phyloP scores from a whole-genome alignment of 768 basidiomycete genomes.

The Piloderma croceum region DNA sequence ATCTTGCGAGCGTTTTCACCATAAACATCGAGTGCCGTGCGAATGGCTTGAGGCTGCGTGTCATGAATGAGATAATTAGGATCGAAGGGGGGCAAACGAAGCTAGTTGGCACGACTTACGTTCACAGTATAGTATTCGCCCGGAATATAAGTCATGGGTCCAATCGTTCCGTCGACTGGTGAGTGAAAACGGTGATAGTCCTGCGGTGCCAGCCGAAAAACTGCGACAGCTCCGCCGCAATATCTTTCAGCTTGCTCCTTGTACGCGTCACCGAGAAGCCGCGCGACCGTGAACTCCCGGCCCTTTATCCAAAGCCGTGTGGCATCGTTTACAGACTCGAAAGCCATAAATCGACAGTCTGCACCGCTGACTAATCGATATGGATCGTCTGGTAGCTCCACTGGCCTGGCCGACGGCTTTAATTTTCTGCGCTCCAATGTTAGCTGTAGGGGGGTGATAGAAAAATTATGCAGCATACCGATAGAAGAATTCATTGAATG shows the following conservation, averaged over 20 bases:
- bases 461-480: constrained; percentile 31
- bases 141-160: constrained; percentile 72
- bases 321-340: constrained; percentile 80
- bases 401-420: constrained; percentile 73
- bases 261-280: constrained; percentile 77
- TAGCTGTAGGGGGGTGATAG: not conserved
- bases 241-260: constrained; percentile 65
- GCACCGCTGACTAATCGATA: constrained; percentile 81
- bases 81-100: not conserved
- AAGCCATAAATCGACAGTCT: constrained; percentile 95
- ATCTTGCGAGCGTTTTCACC: constrained; percentile 93
- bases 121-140: constrained; percentile 98
- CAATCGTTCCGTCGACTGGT: constrained; percentile 80
- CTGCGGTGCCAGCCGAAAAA: constrained; percentile 89
- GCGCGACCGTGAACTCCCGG: constrained; percentile 78
- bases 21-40: constrained; percentile 86
- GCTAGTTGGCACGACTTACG: too few relatives aligned
- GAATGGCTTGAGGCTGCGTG: constrained; percentile 82
- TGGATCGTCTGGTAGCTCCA: constrained; percentile 68
- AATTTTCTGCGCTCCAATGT: constrained; percentile 59
- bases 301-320: constrained; percentile 96
- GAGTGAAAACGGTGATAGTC: constrained; percentile 95
- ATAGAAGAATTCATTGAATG: constrained; percentile 92
- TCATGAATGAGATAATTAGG: constrained; percentile 2
- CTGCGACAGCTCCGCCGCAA: constrained; percentile 75